Percentiles rank a stretch among this genome's conserved stretches.
phyloP scores from a whole-genome alignment of 306 rosid species.

The Potentilla sterilis region DNA sequence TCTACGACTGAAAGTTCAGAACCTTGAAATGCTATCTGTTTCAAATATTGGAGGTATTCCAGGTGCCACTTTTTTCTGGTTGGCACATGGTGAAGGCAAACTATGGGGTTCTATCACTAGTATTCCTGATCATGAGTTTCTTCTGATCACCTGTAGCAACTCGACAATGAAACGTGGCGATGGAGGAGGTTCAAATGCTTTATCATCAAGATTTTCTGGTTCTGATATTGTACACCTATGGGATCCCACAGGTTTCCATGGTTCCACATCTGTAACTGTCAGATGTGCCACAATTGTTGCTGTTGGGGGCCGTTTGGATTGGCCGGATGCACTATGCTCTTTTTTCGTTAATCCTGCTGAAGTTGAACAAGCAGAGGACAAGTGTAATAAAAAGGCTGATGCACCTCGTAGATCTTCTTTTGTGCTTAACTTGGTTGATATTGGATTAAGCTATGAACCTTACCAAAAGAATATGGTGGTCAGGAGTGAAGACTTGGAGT shows the following conservation, averaged over 20 bases:
- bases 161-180: constrained; percentile 79
- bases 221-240: constrained; percentile 68
- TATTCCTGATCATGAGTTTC: constrained; percentile 70
- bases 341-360: constrained; percentile 57
- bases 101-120: constrained; percentile 63
- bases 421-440: constrained; percentile 72
- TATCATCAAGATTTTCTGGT: constrained; percentile 79
- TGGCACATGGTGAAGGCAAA: constrained; percentile 86
- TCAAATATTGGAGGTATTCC: constrained; percentile 66
- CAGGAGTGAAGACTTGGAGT: constrained; percentile 44
- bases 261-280: constrained; percentile 60
- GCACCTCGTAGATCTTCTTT: constrained; percentile 47
- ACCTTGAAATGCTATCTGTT: constrained; percentile 66
- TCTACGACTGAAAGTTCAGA: constrained; percentile 65
- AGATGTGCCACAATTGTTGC: constrained; percentile 84
- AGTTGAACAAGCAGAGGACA: constrained; percentile 39
- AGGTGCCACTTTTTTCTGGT: constrained; percentile 71
- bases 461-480: constrained; percentile 45
- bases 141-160: constrained; percentile 71
- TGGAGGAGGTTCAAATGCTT: constrained; percentile 90
- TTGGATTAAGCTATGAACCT: constrained; percentile 92
- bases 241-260: constrained; percentile 59
- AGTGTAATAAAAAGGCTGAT: constrained; percentile 35
- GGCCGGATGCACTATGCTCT: constrained; percentile 64
- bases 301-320: constrained; percentile 88